Percentiles rank a stretch among this genome's conserved stretches.
Evolutionary conservation across 345 rosid genomes (phyloP).

Genomic region (Physaria fendleri): DNA sequence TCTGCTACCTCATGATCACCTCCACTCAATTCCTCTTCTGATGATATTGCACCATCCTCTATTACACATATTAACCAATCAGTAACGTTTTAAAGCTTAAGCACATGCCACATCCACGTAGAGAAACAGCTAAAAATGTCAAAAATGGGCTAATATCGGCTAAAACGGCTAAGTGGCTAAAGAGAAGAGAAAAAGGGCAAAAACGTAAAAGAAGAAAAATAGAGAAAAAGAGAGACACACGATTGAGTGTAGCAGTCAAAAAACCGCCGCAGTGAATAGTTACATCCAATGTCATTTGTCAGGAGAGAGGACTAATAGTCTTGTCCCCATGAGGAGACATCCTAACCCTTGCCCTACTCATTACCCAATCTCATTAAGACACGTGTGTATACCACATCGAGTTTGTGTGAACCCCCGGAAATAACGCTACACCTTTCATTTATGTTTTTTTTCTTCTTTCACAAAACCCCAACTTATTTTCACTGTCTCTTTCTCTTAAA

Average conservation of each 20-base stretch:
- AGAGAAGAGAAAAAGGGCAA: slow-evolving; percentile 13
- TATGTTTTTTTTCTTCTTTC: slow-evolving; percentile 10
- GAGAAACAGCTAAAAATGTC: not conserved
- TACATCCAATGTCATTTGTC: slow-evolving; percentile 28
- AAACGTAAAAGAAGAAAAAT: not conserved
- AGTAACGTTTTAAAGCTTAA: not conserved
- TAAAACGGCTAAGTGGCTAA: slow-evolving; percentile 22
- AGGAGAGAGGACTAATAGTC: slow-evolving; percentile 28
- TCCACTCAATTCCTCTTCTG: slow-evolving; percentile 64
- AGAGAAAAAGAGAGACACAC: slow-evolving; percentile 17
- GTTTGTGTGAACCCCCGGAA: slow-evolving; percentile 31
- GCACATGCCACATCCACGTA: not conserved
- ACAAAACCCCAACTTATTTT: slow-evolving; percentile 6
- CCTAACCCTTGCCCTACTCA: slow-evolving; percentile 15
- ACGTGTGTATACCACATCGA: not conserved
- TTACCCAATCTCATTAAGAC: not conserved
- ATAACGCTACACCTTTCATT: slow-evolving; percentile 29
- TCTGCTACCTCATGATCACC: slow-evolving; percentile 45
- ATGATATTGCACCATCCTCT: slow-evolving; percentile 61
- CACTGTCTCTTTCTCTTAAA: not conserved
- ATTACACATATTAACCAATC: not conserved
- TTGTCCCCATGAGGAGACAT: slow-evolving; percentile 28
- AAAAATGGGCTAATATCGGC: slow-evolving; percentile 7
- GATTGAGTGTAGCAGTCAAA: slow-evolving; percentile 25
- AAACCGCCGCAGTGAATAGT: slow-evolving; percentile 38